These are phyloP conservation scores for Gentiana macrophylla DNA, from an alignment of 257 asterid genomes.

Conservation along the genomic window DNA sequence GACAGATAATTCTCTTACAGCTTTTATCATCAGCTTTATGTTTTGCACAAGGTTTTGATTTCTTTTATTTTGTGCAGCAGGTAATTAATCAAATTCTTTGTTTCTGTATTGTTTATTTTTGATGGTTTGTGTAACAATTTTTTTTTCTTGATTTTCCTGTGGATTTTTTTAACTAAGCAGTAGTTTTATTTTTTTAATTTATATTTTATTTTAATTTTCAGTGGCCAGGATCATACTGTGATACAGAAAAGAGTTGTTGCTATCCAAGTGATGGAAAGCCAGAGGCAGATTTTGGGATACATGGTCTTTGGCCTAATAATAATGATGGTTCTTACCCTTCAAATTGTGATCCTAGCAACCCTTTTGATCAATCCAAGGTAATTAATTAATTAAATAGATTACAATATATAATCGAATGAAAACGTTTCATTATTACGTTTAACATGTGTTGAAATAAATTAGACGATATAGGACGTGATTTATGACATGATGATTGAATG, in stretches of 20 bases:
- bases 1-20: constrained; percentile 26
- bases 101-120: no score
- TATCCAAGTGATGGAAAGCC: constrained; percentile 77
- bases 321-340: constrained; percentile 68
- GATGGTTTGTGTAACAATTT: no score
- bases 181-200: no score
- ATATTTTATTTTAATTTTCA: constrained; percentile 1
- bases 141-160: no score
- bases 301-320: constrained; percentile 76
- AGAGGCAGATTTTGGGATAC: constrained; percentile 57
- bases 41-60: constrained; percentile 54
- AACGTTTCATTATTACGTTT: no score
- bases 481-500: no score
- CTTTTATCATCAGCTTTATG: constrained; percentile 13
- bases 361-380: constrained; percentile 59
- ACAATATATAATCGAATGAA: no score
- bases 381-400: neutral
- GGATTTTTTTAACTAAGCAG: no score
- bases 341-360: constrained; percentile 47
- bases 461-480: no score
- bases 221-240: constrained; percentile 91
- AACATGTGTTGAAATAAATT: no score
- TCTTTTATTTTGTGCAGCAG: constrained; percentile 84
- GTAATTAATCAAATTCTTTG: constrained; percentile 14
- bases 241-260: constrained; percentile 62